Base-by-base conservation (phyloP, 2,329 filamentous ascomycete species). In the Fusarium pilosicola region DNA sequence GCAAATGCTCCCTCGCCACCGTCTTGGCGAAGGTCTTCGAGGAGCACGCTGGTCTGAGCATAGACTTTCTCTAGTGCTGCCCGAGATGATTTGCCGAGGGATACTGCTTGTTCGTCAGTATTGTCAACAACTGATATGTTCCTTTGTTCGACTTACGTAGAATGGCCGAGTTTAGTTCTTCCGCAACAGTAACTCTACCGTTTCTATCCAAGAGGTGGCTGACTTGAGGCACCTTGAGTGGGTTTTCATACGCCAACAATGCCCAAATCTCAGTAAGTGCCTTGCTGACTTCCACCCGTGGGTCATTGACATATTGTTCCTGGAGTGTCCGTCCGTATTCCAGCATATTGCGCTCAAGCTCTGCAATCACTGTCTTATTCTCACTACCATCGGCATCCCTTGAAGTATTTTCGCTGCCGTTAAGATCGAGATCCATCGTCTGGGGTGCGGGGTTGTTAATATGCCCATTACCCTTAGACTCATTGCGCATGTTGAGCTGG, bases 111-210 rank as follows among this genome's bases (percentile, higher is more conserved):
- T 11, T 42, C 18, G 61, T 80, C 77, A 79, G 78, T 26, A 30
- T 26, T 49, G 42, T 34, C 10, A n/a, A 28, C 41, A 13, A 52
- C 44, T 24, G 41, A 24, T 18, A 32, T 20, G 24, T 45, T 56
- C n/a, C 17, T 56, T 44, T 52, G 26, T 17, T 55, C 41, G 22
- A 87, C 91, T 85, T 85, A 97, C 95, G 91, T 68, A 99, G 83
- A 77, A 99, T 97, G 52, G 94, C 95, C 69, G 94, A 94, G 82
- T 98, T 98, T 64, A 99, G 86, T 81, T 97, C 95, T 84, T 99
- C 96, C 14, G 95, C 95, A 45, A 98, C 94, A 24, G 90, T 87
- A 24, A 91, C 89, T 48, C 96, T 87, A 3, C 94, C 94, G 59
- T 88, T 89, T 44, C 89, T 87, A 77, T 97, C 94, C 65, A 99